A percentile compares a stretch with the other conserved stretches of the same genome.
These are phyloP conservation scores for Escallonia herrerae DNA, from an alignment of 129 eudicot species.

Conservation along the genomic window DNA sequence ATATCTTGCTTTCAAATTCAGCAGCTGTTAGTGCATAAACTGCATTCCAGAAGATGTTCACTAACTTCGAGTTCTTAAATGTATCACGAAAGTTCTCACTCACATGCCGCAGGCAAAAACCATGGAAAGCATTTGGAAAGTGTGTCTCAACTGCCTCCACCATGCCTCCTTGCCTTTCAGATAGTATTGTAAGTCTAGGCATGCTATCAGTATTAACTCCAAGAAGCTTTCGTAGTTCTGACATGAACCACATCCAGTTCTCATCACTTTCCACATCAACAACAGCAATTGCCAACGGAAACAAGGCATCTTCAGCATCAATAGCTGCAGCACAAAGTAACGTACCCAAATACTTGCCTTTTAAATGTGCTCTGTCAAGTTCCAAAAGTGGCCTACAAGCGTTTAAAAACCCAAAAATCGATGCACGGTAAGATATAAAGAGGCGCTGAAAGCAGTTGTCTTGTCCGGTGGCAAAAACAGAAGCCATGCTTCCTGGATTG, in stretches of 20 bases:
- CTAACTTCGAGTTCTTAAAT: slow-evolving; percentile 80
- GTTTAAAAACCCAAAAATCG: slow-evolving; percentile 77
- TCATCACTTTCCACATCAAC: slow-evolving; percentile 90
- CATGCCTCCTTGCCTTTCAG: slow-evolving; percentile 79
- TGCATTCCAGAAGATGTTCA: slow-evolving; percentile 95
- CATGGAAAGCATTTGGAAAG: slow-evolving; percentile 90
- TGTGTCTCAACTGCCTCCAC: slow-evolving; percentile 91
- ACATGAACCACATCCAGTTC: slow-evolving; percentile 99
- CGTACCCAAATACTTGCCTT: slow-evolving; percentile 87
- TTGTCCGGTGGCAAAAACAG: slow-evolving; percentile 67
- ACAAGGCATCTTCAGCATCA: slow-evolving; percentile 81
- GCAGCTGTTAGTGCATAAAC: slow-evolving; percentile 82
- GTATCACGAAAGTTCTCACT: slow-evolving; percentile 97
- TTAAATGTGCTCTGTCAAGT: slow-evolving; percentile 72
- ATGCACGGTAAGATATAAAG: slow-evolving; percentile 79
- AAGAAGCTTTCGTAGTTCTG: slow-evolving; percentile 87
- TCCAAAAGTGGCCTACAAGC: slow-evolving; percentile 96
- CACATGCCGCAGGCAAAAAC: slow-evolving; percentile 72
- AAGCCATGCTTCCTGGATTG: slow-evolving; percentile 86
- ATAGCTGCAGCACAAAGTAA: slow-evolving; percentile 84
- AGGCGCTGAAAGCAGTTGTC: slow-evolving; percentile 85
- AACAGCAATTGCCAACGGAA: slow-evolving; percentile 89
- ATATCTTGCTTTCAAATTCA: slow-evolving; percentile 75
- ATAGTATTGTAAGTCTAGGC: slow-evolving; percentile 89
- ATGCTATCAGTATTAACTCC: slow-evolving; percentile 87